Percentiles rank a stretch among this genome's conserved stretches.
phyloP scores from a whole-genome alignment of 2,329 filamentous ascomycete species.

The Penicillium vulpinum region DNA sequence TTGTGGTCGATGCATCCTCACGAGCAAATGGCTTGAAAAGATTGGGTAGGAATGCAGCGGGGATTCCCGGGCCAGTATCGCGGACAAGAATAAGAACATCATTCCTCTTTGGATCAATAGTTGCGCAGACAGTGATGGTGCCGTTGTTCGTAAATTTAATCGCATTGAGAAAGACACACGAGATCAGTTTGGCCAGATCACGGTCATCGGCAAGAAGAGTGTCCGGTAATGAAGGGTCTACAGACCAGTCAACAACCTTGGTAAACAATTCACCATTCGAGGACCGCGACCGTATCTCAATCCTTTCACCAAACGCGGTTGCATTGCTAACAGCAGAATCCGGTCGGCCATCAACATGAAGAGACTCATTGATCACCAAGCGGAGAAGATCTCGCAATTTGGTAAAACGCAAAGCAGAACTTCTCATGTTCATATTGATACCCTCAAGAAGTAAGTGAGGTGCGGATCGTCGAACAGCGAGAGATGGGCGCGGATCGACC shows the following conservation, averaged over 20 bases:
- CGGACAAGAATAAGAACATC: constrained; percentile 62
- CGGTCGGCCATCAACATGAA: constrained; percentile 50
- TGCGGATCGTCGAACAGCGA: constrained; percentile 39
- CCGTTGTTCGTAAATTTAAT: constrained; percentile 70
- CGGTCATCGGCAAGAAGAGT: constrained; percentile 58
- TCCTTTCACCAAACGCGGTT: constrained; percentile 48
- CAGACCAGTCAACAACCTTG: constrained; percentile 50
- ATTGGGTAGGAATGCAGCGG: constrained; percentile 63
- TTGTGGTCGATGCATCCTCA: constrained; percentile 66
- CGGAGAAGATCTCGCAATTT: constrained; percentile 49
- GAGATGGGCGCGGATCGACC: constrained; percentile 36
- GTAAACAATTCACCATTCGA: constrained; percentile 47
- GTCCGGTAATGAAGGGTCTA: constrained; percentile 50
- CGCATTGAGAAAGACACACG: constrained; percentile 65
- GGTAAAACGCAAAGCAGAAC: constrained; percentile 43
- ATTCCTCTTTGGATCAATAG: constrained; percentile 52
- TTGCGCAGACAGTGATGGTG: constrained; percentile 57
- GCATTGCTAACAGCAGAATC: constrained; percentile 48
- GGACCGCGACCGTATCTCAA: constrained; percentile 46
- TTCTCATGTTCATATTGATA: constrained; percentile 35
- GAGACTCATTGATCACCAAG: constrained; percentile 49
- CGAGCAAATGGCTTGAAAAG: constrained; percentile 70
- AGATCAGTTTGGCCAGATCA: constrained; percentile 64
- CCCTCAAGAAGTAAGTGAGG: constrained; percentile 39
- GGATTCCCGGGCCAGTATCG: constrained; percentile 70